Evolutionary conservation across 805 yeast species (phyloP), one percentile per base, ranked within the genome.

Genomic region (Ogataea zsoltii): DNA sequence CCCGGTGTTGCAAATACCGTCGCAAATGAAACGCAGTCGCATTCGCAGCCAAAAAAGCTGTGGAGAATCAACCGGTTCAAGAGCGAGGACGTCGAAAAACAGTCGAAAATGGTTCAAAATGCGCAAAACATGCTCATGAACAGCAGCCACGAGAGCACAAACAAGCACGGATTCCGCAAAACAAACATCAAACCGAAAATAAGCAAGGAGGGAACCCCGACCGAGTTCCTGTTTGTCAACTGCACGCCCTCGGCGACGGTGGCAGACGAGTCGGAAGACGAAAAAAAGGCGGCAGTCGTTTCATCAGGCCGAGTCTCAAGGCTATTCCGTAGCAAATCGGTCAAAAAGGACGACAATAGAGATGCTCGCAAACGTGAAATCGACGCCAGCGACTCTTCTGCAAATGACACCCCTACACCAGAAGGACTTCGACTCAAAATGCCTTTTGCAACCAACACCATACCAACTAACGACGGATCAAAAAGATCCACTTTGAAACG

Each of bases 161-260:
- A 58, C 37, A 60, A 57, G 43, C 53, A 60, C 31, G 66, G 66
- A 1, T 56, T 62, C 35, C 42, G 58, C 28, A 59, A 58, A 44
- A 54, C 60, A 19, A 55, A 51, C 30, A 45, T 61, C 14, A 61
- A 65, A 42, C 69, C 70, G 2, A 63, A 61, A 46, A 54, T 58
- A 9, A 59, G 50, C 37, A 62, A 63, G 48, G 60, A 61, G 33
- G 69, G 69, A 0, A 54, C 51, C 14, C 67, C 68, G 3, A 34
- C 55, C 23, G 66, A 63, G 44, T 67, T 65, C 43, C 46, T 63
- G 18, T 67, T 66, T 53, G 69, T 66, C 16, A 67, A 67, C 34
- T 57, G 62, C 43, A 57, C 58, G 2, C 61, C 63, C 14, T 43
- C 55, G 6, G 44, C 51, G 13, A 34, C 31, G 7, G n/a, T 41